Evolutionary conservation across 140 eudicot species (phyloP).

Genomic region (Stevia rebaudiana): DNA sequence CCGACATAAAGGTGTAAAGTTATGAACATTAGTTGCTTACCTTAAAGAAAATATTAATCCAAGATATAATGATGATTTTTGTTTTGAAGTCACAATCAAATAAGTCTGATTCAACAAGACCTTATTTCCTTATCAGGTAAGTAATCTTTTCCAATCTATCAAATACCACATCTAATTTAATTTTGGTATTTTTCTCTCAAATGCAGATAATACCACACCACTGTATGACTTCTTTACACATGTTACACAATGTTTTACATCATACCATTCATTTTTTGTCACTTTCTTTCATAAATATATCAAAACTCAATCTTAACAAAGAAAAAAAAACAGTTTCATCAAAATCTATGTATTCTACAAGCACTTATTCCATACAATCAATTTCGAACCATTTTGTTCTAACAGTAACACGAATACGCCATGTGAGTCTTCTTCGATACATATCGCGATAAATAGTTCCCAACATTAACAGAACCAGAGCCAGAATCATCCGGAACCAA

Average conservation of each 20-base stretch:
- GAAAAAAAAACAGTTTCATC: slow-evolving; percentile 15
- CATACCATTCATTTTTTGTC: slow-evolving; percentile 20
- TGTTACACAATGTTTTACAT: slow-evolving; percentile 16
- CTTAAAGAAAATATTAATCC: not conserved
- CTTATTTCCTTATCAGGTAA: slow-evolving; percentile 5
- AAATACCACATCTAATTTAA: not conserved
- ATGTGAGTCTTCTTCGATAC: slow-evolving; percentile 80
- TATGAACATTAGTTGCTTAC: not conserved
- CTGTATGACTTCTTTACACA: not conserved
- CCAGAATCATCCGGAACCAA: slow-evolving; percentile 68
- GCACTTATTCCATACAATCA: slow-evolving; percentile 17
- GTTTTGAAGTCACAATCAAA: not conserved
- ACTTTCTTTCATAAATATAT: slow-evolving; percentile 25
- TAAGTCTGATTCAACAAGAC: not conserved
- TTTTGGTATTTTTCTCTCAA: too few relatives aligned
- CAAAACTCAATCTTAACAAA: slow-evolving; percentile 19
- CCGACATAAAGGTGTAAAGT: not conserved
- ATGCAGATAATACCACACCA: too few relatives aligned
- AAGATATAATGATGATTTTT: not conserved
- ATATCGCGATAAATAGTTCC: slow-evolving; percentile 57
- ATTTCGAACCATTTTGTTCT: slow-evolving; percentile 4
- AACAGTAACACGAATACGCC: slow-evolving; percentile 85
- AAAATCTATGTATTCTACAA: slow-evolving; percentile 19
- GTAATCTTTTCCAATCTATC: not conserved
- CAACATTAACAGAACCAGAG: slow-evolving; percentile 37